Evolutionary conservation across 371 early-diverging fungal species (phyloP).

Genomic region (Parasitella parasitica): DNA sequence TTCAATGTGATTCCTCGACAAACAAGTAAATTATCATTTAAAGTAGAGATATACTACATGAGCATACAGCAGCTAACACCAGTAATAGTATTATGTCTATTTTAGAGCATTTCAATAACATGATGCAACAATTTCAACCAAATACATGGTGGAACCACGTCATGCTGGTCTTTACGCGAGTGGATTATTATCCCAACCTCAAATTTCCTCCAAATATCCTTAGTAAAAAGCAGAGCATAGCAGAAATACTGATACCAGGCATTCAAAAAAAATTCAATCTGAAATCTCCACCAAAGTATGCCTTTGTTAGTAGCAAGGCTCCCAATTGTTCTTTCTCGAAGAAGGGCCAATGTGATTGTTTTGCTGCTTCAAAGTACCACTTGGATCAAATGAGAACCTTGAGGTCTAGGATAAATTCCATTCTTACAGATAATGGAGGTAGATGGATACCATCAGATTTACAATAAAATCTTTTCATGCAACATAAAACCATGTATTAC

Average conservation of each 20-base stretch:
- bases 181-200: slow-evolving; percentile 36
- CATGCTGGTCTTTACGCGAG: slow-evolving; percentile 52
- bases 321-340: slow-evolving; percentile 21
- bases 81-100: slow-evolving; percentile 31
- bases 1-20: slow-evolving; percentile 38
- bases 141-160: slow-evolving; percentile 51
- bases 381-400: slow-evolving; percentile 27
- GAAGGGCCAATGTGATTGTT: slow-evolving; percentile 29
- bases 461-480: too few species aligned
- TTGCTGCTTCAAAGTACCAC: slow-evolving; percentile 21
- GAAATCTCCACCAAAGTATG: slow-evolving; percentile 17
- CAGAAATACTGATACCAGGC: slow-evolving; percentile 10
- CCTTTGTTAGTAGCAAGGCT: slow-evolving; percentile 25
- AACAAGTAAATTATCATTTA: slow-evolving; percentile 3
- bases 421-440: slow-evolving; percentile 9
- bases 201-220: slow-evolving; percentile 13
- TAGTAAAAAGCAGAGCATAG: slow-evolving; percentile 23
- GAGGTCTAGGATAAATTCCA: slow-evolving; percentile 16
- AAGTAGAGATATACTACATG: neutral
- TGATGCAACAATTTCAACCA: slow-evolving; percentile 41
- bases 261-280: slow-evolving; percentile 23
- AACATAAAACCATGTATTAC: too few species aligned
- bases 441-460: slow-evolving; percentile 10
- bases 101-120: slow-evolving; percentile 41
- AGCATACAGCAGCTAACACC: neutral